Evolutionary conservation across 768 basidiomycete species (phyloP), one percentile per base, ranked within the genome.

Genomic region (Rhodotorula graminis): DNA sequence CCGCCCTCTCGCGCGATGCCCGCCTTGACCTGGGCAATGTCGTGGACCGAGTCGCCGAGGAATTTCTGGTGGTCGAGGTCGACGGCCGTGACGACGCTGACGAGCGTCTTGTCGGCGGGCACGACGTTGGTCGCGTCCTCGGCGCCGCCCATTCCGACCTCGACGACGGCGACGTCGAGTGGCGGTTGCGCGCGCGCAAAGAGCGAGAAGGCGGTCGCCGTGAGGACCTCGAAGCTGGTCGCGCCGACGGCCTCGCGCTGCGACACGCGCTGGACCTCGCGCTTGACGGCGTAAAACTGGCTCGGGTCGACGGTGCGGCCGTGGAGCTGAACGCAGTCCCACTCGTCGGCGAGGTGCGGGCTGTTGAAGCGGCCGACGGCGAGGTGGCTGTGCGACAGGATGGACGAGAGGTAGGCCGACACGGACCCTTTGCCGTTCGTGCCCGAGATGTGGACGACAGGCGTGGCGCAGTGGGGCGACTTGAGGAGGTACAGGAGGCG

Each of bases 381-480:
- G n/a, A 88, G 83, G 0, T 83, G 81, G 12, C 88, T 84, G 11
- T 84, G 81, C 10, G 80, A 79, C 15, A 97, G 82, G 77, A 92
- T 89, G 56, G 91, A 91, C 0, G 91, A 87, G 19, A 96, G 80
- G 49, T 93, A 83, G 11, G 89, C 88, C 1, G 92, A 88, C 21
- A 95, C 92, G 76, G 91, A 94, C 49, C 96, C 96, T 81, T 98
- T 99, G 16, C 95, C 95, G 81, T 99, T 98, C 0, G 96, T 99
- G 0, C 96, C 96, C 15, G 93, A 88, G 69, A 98, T 85, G 78
- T 99, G 96, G 49, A 91, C 84, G 1, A 93, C 92, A 0, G 93
- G 95, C 4, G 91, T 85, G 0, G 84, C 86, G 78, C 90, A 89
- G 0, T 83, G 81, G 0, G 86, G 87, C 81, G 76, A 84, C 77